Evolutionary conservation across 1,284 basidiomycete species (phyloP).

Genomic region (Leccinum variabile): DNA sequence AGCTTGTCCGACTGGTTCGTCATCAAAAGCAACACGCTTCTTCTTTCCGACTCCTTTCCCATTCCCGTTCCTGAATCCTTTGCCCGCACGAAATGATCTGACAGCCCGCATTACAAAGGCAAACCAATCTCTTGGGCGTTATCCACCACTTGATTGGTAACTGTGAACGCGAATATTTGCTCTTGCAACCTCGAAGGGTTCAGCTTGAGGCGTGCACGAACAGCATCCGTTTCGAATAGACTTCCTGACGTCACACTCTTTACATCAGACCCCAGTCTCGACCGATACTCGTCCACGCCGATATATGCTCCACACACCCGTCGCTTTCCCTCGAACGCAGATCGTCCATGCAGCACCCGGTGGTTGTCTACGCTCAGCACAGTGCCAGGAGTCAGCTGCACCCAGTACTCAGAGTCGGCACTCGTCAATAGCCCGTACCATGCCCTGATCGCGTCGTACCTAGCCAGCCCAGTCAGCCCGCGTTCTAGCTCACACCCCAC

Average conservation of each 20-base stretch:
- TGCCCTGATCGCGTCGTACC: constrained; percentile 80
- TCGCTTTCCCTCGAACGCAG: constrained; percentile 83
- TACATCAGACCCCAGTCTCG: constrained; percentile 51
- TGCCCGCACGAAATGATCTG: constrained; percentile 49
- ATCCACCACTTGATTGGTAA: constrained; percentile 88
- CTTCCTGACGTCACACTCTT: constrained; percentile 20
- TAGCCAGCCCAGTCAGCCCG: constrained; percentile 31
- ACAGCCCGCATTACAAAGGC: constrained; percentile 77
- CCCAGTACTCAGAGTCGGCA: constrained; percentile 88
- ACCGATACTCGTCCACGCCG: constrained; percentile 86
- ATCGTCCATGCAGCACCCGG: constrained; percentile 91
- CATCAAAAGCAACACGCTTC: constrained; percentile 74
- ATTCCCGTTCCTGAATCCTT: constrained; percentile 30
- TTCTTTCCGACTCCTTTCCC: constrained; percentile 43
- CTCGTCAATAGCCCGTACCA: constrained; percentile 82
- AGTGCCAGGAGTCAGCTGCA: constrained; percentile 83
- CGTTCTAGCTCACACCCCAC: not conserved
- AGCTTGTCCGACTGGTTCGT: constrained; percentile 40
- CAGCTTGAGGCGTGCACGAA: constrained; percentile 54
- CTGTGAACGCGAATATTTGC: constrained; percentile 94
- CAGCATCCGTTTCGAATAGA: constrained; percentile 53
- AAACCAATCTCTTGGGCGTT: constrained; percentile 84
- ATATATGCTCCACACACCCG: constrained; percentile 96
- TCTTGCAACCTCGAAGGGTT: constrained; percentile 75
- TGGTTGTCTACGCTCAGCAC: constrained; percentile 82